Base-by-base conservation (phyloP, 495 filamentous ascomycete species). In the Penicillium psychrofluorescens region DNA sequence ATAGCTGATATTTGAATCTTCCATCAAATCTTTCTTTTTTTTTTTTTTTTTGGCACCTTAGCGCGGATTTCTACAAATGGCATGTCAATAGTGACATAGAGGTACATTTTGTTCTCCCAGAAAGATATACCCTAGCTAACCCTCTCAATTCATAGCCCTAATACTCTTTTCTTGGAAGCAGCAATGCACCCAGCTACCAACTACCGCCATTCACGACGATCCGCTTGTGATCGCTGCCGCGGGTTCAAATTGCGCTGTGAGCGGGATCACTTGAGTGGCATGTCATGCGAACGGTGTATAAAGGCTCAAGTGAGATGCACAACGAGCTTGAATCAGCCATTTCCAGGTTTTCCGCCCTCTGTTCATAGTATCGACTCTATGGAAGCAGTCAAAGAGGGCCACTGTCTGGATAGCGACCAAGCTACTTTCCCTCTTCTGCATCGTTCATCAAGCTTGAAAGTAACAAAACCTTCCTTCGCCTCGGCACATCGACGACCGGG, bases 171-270 rank as follows among this genome's bases (percentile, higher is more conserved):
- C 6, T 4, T 22, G 22, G 16, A 32, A 36, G 14, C 36, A 11
- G 27, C 36, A 39, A 61, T 58, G 55, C 50, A 57, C n/a, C 30
- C 51, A 15, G 29, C 36, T 35, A 27, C 49, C 4, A 59, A 53
- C 28, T 59, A 57, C 37, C 41, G 53, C 10, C 59, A 56, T 13
- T 60, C 65, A 11, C 56, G 67, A 31, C 46, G 67, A 8, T 70
- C 63, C 3, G 67, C 67, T 13, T 70, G 66, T 29, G 66, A 70
- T 51, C 55, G 64, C n/a, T 70, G 66, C 36, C 63, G 64, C n/a
- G 62, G 58, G 10, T 62, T 64, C 29, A 70, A 69, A 43, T 43
- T 69, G 10, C 58, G 64, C 12, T 70, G 67, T 48, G 44, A 67
- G 15, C 55, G 66, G 7, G 61, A 57, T 56, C 51, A 55, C 34